These are phyloP conservation scores for Lepraria neglecta DNA, from an alignment of 495 filamentous ascomycete species.

Conservation along the genomic window DNA sequence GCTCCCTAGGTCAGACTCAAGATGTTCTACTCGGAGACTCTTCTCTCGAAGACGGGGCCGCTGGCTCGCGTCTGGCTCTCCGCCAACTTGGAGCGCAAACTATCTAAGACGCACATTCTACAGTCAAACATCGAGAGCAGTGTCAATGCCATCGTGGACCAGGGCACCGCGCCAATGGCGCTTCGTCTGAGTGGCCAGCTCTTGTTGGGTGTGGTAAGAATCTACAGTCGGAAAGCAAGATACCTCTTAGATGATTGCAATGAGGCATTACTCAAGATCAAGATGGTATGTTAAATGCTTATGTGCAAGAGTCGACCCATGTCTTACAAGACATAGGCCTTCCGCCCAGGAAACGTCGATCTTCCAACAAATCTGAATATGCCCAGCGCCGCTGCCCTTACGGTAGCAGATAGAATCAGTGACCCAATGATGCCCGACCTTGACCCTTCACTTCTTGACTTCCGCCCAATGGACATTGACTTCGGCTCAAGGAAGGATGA, in stretches of 20 bases:
- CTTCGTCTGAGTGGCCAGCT: constrained; percentile 90
- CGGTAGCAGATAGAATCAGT: constrained; percentile 29
- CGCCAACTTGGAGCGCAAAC: constrained; percentile 93
- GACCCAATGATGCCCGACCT: constrained; percentile 45
- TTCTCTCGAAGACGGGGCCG: constrained; percentile 93
- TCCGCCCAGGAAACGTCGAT: constrained; percentile 50
- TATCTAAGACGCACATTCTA: constrained; percentile 89
- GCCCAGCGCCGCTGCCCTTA: constrained; percentile 40
- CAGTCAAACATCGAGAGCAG: constrained; percentile 89
- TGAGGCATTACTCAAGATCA: constrained; percentile 93
- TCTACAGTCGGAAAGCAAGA: constrained; percentile 93
- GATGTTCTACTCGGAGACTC: constrained; percentile 98
- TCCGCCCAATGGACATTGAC: constrained; percentile 55
- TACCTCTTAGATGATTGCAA: constrained; percentile 96
- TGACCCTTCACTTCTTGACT: constrained; percentile 67
- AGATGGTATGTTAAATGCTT: constrained; percentile 64
- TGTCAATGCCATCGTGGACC: constrained; percentile 87
- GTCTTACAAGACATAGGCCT: constrained; percentile 35
- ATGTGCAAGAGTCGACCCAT: neutral
- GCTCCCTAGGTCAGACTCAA: constrained; percentile 29
- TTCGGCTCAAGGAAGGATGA: constrained; percentile 56
- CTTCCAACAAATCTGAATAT: constrained; percentile 41
- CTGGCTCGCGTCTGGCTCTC: constrained; percentile 95
- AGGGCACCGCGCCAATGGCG: constrained; percentile 91
- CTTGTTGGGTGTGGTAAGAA: constrained; percentile 88